A percentile compares a stretch with the other conserved stretches of the same genome.
These are phyloP conservation scores for Cordyceps cateniannulata DNA, from an alignment of 2,329 filamentous ascomycete genomes.

Conservation along the genomic window DNA sequence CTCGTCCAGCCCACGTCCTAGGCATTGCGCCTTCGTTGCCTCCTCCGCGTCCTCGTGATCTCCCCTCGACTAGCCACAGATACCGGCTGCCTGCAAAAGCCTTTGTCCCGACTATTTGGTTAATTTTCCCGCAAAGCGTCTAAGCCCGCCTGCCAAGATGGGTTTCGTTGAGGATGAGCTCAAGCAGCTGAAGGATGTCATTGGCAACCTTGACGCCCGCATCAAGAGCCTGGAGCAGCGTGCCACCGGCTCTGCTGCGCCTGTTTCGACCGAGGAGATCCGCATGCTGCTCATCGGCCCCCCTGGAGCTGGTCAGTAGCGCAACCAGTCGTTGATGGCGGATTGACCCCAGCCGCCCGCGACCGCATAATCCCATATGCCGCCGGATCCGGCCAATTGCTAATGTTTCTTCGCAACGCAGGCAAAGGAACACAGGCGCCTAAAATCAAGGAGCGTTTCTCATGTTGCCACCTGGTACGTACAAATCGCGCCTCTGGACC, in stretches of 20 bases:
- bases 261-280: slow-evolving; percentile 58
- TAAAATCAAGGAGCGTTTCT: slow-evolving; percentile 96
- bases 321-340: slow-evolving; percentile 7
- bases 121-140: neutral
- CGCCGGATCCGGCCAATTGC: slow-evolving; percentile 5
- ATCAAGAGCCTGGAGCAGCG: slow-evolving; percentile 78
- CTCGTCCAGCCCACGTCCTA: slow-evolving; percentile 3
- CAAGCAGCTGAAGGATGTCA: slow-evolving; percentile 76
- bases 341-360: neutral
- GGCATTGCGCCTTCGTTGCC: slow-evolving; percentile 16
- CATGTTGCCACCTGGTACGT: slow-evolving; percentile 89
- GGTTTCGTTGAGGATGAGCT: slow-evolving; percentile 82
- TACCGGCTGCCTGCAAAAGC: neutral
- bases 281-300: slow-evolving; percentile 98
- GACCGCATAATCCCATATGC: slow-evolving; percentile 15
- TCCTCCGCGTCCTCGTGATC: neutral
- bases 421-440: slow-evolving; percentile 99
- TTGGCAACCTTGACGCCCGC: slow-evolving; percentile 76
- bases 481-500: slow-evolving; percentile 7
- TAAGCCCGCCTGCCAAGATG: slow-evolving; percentile 52
- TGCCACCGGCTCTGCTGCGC: slow-evolving; percentile 47
- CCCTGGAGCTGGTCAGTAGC: slow-evolving; percentile 81
- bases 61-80: neutral
- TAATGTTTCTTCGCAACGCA: slow-evolving; percentile 31
- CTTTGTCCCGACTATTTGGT: neutral